These are phyloP conservation scores for Herpetomonas muscarum DNA, from an alignment of 208 protist genomes.

Conservation along the genomic window DNA sequence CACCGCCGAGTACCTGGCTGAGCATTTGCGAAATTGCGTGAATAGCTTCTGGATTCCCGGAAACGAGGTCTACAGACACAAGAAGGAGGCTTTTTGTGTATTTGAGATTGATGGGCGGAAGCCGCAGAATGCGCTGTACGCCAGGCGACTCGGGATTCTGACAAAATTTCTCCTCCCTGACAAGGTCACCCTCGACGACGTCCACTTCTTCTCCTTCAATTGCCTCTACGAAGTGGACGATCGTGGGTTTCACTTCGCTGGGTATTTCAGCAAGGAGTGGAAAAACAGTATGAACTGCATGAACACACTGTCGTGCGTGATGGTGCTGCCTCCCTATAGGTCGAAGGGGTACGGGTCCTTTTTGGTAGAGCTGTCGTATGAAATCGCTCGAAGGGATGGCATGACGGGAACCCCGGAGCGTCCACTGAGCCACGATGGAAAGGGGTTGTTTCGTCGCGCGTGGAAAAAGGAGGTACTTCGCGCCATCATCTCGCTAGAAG, in stretches of 20 bases:
- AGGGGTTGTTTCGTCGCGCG: slow-evolving; percentile 55
- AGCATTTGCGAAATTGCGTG: slow-evolving; percentile 37
- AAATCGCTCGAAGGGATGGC: slow-evolving; percentile 54
- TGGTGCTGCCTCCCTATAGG: slow-evolving; percentile 64
- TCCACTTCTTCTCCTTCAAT: slow-evolving; percentile 74
- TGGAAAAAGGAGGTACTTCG: slow-evolving; percentile 57
- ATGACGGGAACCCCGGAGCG: slow-evolving; percentile 62
- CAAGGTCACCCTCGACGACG: slow-evolving; percentile 72
- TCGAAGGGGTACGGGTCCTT: slow-evolving; percentile 64
- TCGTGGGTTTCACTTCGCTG: slow-evolving; percentile 67
- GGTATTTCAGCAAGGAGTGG: slow-evolving; percentile 79
- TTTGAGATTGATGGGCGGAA: slow-evolving; percentile 72
- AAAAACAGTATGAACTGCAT: slow-evolving; percentile 44
- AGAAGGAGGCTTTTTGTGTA: slow-evolving; percentile 20
- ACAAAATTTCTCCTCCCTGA: slow-evolving; percentile 60
- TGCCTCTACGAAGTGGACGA: slow-evolving; percentile 69
- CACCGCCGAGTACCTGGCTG: slow-evolving; percentile 17
- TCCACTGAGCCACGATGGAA: slow-evolving; percentile 51
- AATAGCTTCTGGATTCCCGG: slow-evolving; percentile 67
- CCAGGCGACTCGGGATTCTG: slow-evolving; percentile 43
- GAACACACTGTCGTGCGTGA: slow-evolving; percentile 76
- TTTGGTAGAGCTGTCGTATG: slow-evolving; percentile 64
- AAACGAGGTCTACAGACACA: slow-evolving; percentile 56
- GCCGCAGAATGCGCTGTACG: slow-evolving; percentile 34
- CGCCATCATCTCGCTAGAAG: slow-evolving; percentile 39